Conservation (phyloP, 225 moss, liverwort and hornwort genomes). For the Pseudisothecium myosuroides region DNA sequence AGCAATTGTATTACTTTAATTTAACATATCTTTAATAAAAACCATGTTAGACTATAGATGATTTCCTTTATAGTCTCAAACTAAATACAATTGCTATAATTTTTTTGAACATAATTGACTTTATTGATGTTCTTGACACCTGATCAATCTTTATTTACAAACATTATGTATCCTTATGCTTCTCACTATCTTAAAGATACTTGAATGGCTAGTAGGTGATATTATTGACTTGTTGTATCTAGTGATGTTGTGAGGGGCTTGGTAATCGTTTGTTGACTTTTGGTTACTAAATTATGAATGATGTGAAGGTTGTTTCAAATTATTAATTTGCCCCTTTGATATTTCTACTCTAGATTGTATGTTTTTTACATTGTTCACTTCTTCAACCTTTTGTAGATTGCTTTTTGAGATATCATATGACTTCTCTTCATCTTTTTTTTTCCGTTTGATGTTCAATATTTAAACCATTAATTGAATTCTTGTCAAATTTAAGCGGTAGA, state of each 20-base stretch:
- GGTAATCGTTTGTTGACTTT: not conserved
- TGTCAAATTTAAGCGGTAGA: too few species aligned
- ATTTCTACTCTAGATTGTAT: not conserved
- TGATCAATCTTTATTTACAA: not conserved
- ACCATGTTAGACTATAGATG: not conserved
- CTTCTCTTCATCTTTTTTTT: not conserved
- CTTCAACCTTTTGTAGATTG: not conserved
- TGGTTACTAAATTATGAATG: not conserved
- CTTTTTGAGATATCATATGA: not conserved
- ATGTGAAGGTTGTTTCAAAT: not conserved
- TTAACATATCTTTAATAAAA: too few species aligned
- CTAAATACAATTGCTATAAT: not conserved
- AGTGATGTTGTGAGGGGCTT: accelerated
- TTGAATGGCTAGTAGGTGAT: not conserved
- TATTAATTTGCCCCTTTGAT: not conserved
- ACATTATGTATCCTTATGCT: too few species aligned
- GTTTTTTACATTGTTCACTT: not conserved
- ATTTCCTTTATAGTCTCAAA: not conserved
- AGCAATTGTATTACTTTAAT: not conserved
- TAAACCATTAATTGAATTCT: not conserved
- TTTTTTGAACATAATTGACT: not conserved
- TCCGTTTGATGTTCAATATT: not conserved
- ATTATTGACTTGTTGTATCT: not conserved
- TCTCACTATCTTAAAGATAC: not conserved
- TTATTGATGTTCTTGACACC: not conserved